Evolutionary conservation across 2,329 filamentous ascomycete genomes (phyloP).

Genomic region (Dichotomopilus funicola): DNA sequence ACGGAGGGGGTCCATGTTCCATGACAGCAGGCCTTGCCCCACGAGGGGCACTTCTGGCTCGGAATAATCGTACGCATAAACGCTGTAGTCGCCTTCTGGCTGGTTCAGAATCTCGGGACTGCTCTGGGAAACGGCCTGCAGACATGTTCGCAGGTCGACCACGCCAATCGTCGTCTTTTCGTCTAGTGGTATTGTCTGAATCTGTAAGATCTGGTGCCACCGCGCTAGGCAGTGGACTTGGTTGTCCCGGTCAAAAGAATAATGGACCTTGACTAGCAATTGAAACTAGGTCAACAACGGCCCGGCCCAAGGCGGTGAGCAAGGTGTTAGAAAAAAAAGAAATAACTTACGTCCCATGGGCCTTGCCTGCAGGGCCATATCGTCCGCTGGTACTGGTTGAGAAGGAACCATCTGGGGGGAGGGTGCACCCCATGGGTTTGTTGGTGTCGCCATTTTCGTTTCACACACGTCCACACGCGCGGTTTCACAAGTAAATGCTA

Average conservation of each 20-base stretch:
- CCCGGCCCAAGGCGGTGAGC: background rate
- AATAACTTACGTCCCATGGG: conserved; percentile 30
- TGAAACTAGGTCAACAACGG: conserved; percentile 12
- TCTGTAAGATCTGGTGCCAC: conserved; percentile 69
- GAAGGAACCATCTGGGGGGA: conserved; percentile 17
- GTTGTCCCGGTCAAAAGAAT: conserved; percentile 86
- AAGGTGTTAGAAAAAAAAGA: background rate
- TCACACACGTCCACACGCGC: conserved; percentile 9
- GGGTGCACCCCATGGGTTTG: conserved; percentile 17
- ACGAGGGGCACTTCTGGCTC: conserved; percentile 90
- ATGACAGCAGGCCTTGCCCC: conserved; percentile 91
- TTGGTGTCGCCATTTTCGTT: conserved; percentile 21
- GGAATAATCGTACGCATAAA: conserved; percentile 95
- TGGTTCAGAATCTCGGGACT: conserved; percentile 80
- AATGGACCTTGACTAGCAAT: conserved; percentile 80
- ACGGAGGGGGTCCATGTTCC: conserved; percentile 58
- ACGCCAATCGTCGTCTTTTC: conserved; percentile 77
- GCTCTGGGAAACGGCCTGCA: conserved; percentile 68
- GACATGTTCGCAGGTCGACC: conserved; percentile 78
- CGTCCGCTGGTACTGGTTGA: conserved; percentile 21
- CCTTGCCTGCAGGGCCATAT: conserved; percentile 27
- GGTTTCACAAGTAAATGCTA: background rate
- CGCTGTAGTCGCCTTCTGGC: conserved; percentile 77
- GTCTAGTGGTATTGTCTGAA: conserved; percentile 76
- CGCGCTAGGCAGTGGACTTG: conserved; percentile 86